Evolutionary conservation across 129 eudicot genomes (phyloP), one percentile per base, ranked within the genome.

Genomic region (Sambucus nigra): DNA sequence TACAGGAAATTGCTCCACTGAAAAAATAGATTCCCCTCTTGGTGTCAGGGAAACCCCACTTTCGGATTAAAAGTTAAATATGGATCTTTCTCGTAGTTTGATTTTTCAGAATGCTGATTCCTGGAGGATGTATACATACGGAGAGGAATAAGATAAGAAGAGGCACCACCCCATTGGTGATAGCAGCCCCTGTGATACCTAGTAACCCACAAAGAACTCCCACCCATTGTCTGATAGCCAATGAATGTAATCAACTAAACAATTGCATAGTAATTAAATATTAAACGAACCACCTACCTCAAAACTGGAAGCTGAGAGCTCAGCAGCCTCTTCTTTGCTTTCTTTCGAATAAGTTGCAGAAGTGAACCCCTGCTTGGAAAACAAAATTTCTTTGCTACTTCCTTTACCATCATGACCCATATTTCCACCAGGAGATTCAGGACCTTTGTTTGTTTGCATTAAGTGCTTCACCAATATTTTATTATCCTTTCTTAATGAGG

Each of bases 401-500:
- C 47, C 77, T 62, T 61, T 60, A 52, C 47, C 73, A 59, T 63
- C 75, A 57, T 32, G 62, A 47, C 59, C 67, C 35, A 35, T 29
- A 48, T 55, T 57, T 20, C 20, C 61, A 33, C 58, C 55, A 42
- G 6, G 19, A 1, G 7, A 16, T 16, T 42, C 48, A 25, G 61
- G 52, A 48, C 56, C 70, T 55, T 57, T 55, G 25, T 47, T 63
- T 9, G 52, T 64, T 62, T 54, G 66, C 33, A 61, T 69, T 31
- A 68, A 57, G 26, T 56, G 46, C 51, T 69, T 73, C 24, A 63
- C 74, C 62, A 73, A 69, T 31, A 57, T 57, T 55, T 54, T 80
- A 39, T 79, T 82, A 64, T 82, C 87, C 62, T 61, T 75, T 35
- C 40, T 67, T 70, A 86, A 57, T 6, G 75, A 72, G 52, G 81